Evolutionary conservation across 2,329 filamentous ascomycete genomes (phyloP), one percentile per base, ranked within the genome.

Genomic region (Colletotrichum spinosum): DNA sequence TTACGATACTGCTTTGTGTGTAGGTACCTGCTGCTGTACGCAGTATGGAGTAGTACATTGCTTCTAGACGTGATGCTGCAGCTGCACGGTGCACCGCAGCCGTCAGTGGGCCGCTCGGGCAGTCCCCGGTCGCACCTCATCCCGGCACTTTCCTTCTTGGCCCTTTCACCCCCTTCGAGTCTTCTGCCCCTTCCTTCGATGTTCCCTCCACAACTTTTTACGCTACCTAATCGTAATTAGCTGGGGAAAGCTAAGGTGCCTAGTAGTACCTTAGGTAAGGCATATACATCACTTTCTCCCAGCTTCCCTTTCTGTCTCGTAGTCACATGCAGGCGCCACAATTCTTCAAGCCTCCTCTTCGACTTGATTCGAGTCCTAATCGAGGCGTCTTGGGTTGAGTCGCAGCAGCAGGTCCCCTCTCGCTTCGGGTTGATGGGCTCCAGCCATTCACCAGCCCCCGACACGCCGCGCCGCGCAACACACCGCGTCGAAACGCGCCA

Each of bases 291-390:
- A 25, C 25, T 25, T 42, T 53, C 8, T 10, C 6, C 53, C 58
- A 52, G 59, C 57, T 41, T 63, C 17, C 55, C 58, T 59, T 5
- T 25, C 25, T 25, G 25, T 25, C 63, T 53, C 62, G 63, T 44
- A 53, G 63, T 66, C 58, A 63, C 58, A 66, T 66, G 63, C 37
- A 50, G 48, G 52, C 63, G 58, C 63, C 63, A 66, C 58, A 66
- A 53, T 63, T 63, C 58, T 66, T 57, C 59, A 66, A 63, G 58
- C 41, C 41, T 12, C 48, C 41, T 25, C 25, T 25, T 25, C 25
- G 25, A 25, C 25, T 25, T 25, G 25, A 17, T 25, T 12, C 34
- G 39, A 45, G 38, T 44, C 51, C 6, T 42, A 17, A 25, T 25
- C 25, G 25, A 25, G 25, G 25, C 25, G 33, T 25, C 44, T 41